Evolutionary conservation across 1,139 yeast genomes (phyloP).

Genomic region (Suhomyces choctaworum): DNA sequence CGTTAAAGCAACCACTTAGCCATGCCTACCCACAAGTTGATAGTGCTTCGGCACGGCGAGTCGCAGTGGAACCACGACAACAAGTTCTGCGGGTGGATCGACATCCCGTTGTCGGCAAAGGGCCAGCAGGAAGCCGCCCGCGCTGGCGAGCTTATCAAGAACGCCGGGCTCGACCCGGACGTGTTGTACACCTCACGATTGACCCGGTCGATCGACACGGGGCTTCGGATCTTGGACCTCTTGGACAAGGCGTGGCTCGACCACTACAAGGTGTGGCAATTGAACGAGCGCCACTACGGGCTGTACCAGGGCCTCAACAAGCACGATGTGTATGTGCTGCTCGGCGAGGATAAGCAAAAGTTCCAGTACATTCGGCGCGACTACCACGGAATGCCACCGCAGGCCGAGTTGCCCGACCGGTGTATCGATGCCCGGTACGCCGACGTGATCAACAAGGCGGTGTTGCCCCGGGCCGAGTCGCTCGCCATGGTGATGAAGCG

Average conservation of each 20-base stretch:
- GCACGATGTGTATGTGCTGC: slow-evolving; percentile 49
- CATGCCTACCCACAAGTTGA: slow-evolving; percentile 34
- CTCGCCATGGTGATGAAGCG: slow-evolving; percentile 64
- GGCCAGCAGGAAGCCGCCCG: slow-evolving; percentile 63
- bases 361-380: slow-evolving; percentile 70
- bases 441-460: slow-evolving; percentile 20
- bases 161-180: slow-evolving; percentile 47
- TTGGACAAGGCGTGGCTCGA: slow-evolving; percentile 49
- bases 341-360: slow-evolving; percentile 57
- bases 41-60: slow-evolving; percentile 73
- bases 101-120: slow-evolving; percentile 58
- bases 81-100: slow-evolving; percentile 84
- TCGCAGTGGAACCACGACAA: slow-evolving; percentile 71
- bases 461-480: slow-evolving; percentile 69
- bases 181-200: slow-evolving; percentile 65
- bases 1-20: no score
- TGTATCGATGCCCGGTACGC: slow-evolving; percentile 52
- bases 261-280: slow-evolving; percentile 60
- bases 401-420: slow-evolving; percentile 29
- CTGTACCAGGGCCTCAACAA: slow-evolving; percentile 70
- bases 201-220: slow-evolving; percentile 65
- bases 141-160: slow-evolving; percentile 55
- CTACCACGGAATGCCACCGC: slow-evolving; percentile 69
- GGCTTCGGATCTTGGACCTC: slow-evolving; percentile 55
- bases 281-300: slow-evolving; percentile 82